These are phyloP conservation scores for Nakazawaea pomicola DNA, from an alignment of 805 yeast genomes.

Conservation along the genomic window DNA sequence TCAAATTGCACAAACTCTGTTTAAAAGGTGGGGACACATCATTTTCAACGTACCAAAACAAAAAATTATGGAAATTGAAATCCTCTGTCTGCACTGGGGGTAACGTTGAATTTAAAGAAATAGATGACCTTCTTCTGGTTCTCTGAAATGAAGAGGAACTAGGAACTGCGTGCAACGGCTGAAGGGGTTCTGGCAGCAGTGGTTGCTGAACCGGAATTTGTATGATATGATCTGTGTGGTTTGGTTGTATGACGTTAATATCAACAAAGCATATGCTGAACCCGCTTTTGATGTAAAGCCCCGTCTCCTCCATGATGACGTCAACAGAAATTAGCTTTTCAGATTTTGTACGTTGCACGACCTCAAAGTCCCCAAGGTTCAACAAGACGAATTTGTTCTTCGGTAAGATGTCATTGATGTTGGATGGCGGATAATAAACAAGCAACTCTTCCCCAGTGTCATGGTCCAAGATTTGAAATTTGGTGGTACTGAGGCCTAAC, in stretches of 20 bases:
- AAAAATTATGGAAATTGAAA: slow-evolving; percentile 12
- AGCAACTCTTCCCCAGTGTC: slow-evolving; percentile 26
- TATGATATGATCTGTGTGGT: slow-evolving; percentile 8
- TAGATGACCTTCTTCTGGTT: slow-evolving; percentile 10
- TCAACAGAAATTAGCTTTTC: slow-evolving; percentile 31
- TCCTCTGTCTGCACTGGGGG: slow-evolving; percentile 10
- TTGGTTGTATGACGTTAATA: slow-evolving; percentile 20
- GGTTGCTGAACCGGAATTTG: background rate
- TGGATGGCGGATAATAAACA: slow-evolving; percentile 50
- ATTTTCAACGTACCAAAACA: slow-evolving; percentile 14
- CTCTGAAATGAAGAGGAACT: background rate
- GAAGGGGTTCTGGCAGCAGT: background rate
- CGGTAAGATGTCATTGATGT: slow-evolving; percentile 55
- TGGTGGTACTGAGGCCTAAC: slow-evolving; percentile 54
- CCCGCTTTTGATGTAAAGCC: slow-evolving; percentile 48
- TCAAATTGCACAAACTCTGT: slow-evolving; percentile 8
- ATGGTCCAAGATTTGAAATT: slow-evolving; percentile 37
- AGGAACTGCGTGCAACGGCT: background rate
- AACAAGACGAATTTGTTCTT: slow-evolving; percentile 43
- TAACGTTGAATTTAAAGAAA: slow-evolving; percentile 10
- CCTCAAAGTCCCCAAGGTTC: slow-evolving; percentile 43
- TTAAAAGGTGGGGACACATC: slow-evolving; percentile 10
- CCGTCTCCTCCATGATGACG: slow-evolving; percentile 52
- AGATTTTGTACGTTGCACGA: slow-evolving; percentile 17
- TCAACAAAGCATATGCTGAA: slow-evolving; percentile 34